Percentiles rank a stretch among this genome's conserved stretches.
phyloP scores from a whole-genome alignment of 768 basidiomycete genomes.

The Stropharia rugosoannulata region DNA sequence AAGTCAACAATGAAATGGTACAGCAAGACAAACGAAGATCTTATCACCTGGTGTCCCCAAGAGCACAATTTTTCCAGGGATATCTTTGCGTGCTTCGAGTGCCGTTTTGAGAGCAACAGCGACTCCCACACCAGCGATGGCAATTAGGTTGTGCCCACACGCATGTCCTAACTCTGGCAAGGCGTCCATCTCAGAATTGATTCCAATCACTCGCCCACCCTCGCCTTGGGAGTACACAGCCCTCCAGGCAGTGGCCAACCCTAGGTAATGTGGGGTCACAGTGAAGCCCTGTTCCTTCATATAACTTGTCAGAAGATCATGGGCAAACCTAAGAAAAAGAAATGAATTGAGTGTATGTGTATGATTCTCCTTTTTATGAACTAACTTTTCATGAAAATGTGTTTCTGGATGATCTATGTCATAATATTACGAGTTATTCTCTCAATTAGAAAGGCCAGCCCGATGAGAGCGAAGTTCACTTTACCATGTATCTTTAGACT shows the following conservation, averaged over 20 bases:
- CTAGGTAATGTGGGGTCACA: slow-evolving; percentile 71
- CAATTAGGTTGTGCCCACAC: slow-evolving; percentile 85
- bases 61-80: slow-evolving; percentile 68
- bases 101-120: slow-evolving; percentile 75
- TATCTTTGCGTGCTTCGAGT: slow-evolving; percentile 51
- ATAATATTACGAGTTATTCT: background rate
- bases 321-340: slow-evolving; percentile 55
- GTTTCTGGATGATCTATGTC: slow-evolving; percentile 62
- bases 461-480: slow-evolving; percentile 13
- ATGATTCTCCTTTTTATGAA: slow-evolving; percentile 2
- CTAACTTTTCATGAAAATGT: slow-evolving; percentile 63
- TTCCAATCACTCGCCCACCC: slow-evolving; percentile 66
- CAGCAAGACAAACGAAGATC: background rate
- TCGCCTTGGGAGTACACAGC: slow-evolving; percentile 64
- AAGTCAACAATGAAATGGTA: background rate
- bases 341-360: background rate
- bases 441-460: background rate
- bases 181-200: slow-evolving; percentile 83
- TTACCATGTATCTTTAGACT: slow-evolving; percentile 75
- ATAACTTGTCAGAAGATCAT: slow-evolving; percentile 65
- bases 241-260: slow-evolving; percentile 74
- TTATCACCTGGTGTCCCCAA: slow-evolving; percentile 72
- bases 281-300: slow-evolving; percentile 67
- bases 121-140: slow-evolving; percentile 71
- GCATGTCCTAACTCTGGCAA: slow-evolving; percentile 59